Conservation (phyloP, 139 green algal species). For the Tetradesmus obliquus region DNA sequence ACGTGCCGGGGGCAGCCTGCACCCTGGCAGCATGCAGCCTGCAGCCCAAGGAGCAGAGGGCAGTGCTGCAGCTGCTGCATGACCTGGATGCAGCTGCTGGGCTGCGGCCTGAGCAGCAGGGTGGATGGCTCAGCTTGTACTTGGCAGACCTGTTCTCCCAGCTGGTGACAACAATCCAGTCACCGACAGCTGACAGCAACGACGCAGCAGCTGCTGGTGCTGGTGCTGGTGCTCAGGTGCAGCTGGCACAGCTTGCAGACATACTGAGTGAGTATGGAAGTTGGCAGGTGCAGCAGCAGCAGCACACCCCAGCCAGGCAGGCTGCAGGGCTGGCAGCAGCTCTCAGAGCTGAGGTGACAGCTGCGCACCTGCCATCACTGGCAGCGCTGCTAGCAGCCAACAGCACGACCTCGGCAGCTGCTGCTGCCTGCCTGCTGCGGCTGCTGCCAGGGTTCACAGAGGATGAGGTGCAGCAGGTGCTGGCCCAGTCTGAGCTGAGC, state of each 20-base stretch:
- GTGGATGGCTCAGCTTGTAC: neutral
- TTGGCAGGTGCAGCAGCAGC: neutral
- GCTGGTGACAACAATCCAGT: neutral
- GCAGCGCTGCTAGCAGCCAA: neutral
- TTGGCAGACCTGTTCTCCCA: neutral
- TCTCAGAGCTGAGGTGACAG: neutral
- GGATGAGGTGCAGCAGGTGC: conserved; percentile 15
- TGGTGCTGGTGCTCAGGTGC: neutral
- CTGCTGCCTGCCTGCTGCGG: conserved; percentile 16
- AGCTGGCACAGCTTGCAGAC: conserved; percentile 1
- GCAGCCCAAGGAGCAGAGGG: neutral
- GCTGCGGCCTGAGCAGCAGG: neutral
- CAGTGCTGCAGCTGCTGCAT: neutral
- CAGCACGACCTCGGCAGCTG: neutral
- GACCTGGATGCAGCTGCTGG: neutral
- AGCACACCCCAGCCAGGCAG: neutral
- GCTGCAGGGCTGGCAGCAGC: neutral
- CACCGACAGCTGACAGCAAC: neutral
- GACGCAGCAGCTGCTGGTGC: neutral
- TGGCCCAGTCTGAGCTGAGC: neutral
- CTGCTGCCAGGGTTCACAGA: conserved; percentile 19
- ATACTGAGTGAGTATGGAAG: neutral
- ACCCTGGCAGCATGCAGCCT: neutral
- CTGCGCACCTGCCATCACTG: neutral
- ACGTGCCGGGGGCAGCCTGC: neutral